phyloP scores from a whole-genome alignment of 2,329 filamentous ascomycete species.

The Paecilomyces niveus region DNA sequence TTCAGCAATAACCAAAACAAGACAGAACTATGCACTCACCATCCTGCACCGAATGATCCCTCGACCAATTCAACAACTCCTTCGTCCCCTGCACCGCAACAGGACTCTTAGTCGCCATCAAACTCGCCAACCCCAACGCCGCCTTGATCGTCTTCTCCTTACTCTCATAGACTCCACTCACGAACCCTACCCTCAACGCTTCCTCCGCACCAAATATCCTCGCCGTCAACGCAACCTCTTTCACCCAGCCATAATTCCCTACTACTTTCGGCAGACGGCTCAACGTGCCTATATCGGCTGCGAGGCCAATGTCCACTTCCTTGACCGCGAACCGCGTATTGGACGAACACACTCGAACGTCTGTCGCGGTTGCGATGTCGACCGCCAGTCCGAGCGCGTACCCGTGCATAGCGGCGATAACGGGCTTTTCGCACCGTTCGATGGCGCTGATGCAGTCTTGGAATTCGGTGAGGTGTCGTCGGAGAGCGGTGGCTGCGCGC shows the following conservation, averaged over 20 bases:
- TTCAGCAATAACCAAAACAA: not conserved
- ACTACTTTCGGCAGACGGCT: slow-evolving; percentile 42
- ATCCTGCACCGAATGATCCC: slow-evolving; percentile 70
- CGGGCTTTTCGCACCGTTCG: slow-evolving; percentile 86
- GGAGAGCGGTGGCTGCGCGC: slow-evolving; percentile 54
- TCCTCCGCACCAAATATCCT: slow-evolving; percentile 39
- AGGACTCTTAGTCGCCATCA: slow-evolving; percentile 75
- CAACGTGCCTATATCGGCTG: slow-evolving; percentile 43
- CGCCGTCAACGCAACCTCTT: slow-evolving; percentile 41
- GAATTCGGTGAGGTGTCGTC: slow-evolving; percentile 68
- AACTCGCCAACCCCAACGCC: slow-evolving; percentile 55
- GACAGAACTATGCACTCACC: slow-evolving; percentile 43
- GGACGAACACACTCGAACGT: slow-evolving; percentile 34
- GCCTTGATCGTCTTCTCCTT: slow-evolving; percentile 58
- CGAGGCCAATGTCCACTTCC: slow-evolving; percentile 44
- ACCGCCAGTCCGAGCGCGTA: slow-evolving; percentile 71
- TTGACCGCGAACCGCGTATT: slow-evolving; percentile 37
- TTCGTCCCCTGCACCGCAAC: slow-evolving; percentile 84
- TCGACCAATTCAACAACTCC: slow-evolving; percentile 72
- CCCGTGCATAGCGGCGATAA: slow-evolving; percentile 75
- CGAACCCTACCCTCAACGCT: slow-evolving; percentile 37
- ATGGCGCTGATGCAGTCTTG: slow-evolving; percentile 69
- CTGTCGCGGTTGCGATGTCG: slow-evolving; percentile 46
- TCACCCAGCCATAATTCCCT: slow-evolving; percentile 40
- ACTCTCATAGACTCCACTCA: slow-evolving; percentile 30